Evolutionary conservation across 208 protist genomes (phyloP), one percentile per base, ranked within the genome.

Genomic region (Trypanosoma rangeli): DNA sequence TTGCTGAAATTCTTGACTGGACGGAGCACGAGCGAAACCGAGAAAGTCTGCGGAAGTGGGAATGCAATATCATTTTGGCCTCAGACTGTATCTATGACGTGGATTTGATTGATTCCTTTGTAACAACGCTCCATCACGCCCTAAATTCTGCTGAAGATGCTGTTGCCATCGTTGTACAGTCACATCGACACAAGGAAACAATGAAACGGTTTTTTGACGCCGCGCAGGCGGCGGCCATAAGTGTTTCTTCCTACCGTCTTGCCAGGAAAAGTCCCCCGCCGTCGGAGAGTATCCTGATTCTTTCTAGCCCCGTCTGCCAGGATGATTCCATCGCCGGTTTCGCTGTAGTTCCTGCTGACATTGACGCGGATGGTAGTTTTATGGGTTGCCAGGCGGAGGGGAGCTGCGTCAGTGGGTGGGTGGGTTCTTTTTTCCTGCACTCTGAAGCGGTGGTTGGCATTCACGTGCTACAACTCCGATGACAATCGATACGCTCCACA

Each of bases 61-160:
- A 57, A n/a, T 76, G 73, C 31, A 82, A 93, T 59, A 64, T 95
- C 13, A 70, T 85, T 29, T 65, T 95, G 20, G 87, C 86, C 7
- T 86, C 90, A 12, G 90, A 95, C 76, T 93, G 86, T 67, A 83
- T 95, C 61, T 95, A 95, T 71, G 90, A 93, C 29, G 80, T 83
- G 7, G 62, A 76, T 33, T 73, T 82, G 31, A 88, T 95, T 54
- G 73, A 76, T 26, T 74, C 62, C 29, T 57, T 95, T 49, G 87
- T 90, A 3, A 54, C 52, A 29, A 89, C 83, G 26, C 84, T 95
- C 22, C 60, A 74, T 29, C 54, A 79, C 8, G 74, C 63, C 12
- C 31, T 80, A 18, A 9, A 1, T 16, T 42, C 48, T 20, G 18
- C 46, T 59, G 37, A 53, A 33, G 59, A 48, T 68, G 77, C 54